phyloP scores from a whole-genome alignment of 2,329 filamentous ascomycete species.

The Penicillium expansum region DNA sequence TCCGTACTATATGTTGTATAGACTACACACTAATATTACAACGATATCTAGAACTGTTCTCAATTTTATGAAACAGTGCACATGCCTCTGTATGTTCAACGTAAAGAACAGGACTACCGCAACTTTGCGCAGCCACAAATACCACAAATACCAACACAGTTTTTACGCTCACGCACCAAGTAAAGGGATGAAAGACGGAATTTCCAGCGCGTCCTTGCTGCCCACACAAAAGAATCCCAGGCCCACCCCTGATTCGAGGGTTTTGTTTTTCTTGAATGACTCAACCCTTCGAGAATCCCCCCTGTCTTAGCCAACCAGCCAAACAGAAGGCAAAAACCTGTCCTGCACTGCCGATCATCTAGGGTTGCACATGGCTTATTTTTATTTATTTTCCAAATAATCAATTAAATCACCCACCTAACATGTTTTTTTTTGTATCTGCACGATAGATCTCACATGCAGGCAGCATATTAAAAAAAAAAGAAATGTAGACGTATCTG shows the following conservation, averaged over 20 bases:
- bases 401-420: background rate
- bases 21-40: background rate
- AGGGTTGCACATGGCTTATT: slow-evolving; percentile 24
- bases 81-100: background rate
- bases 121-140: slow-evolving; percentile 5
- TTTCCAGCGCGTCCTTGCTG: slow-evolving; percentile 19
- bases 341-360: slow-evolving; percentile 25
- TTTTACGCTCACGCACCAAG: slow-evolving; percentile 25
- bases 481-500: slow-evolving; percentile 2
- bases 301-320: slow-evolving; percentile 12
- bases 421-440: slow-evolving; percentile 1
- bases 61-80: background rate
- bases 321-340: slow-evolving; percentile 7
- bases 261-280: slow-evolving; percentile 14
- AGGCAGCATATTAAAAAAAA: background rate
- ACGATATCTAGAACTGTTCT: background rate
- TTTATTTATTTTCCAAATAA: background rate
- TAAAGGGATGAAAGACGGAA: slow-evolving; percentile 21
- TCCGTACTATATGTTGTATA: no score
- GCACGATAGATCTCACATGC: slow-evolving; percentile 12
- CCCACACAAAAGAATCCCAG: slow-evolving; percentile 18
- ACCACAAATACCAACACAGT: slow-evolving; percentile 8
- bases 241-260: slow-evolving; percentile 19
- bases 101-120: slow-evolving; percentile 1
- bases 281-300: slow-evolving; percentile 21